Base-by-base conservation (phyloP, 1,284 basidiomycete species). In the Ceratobasidium sp. region DNA sequence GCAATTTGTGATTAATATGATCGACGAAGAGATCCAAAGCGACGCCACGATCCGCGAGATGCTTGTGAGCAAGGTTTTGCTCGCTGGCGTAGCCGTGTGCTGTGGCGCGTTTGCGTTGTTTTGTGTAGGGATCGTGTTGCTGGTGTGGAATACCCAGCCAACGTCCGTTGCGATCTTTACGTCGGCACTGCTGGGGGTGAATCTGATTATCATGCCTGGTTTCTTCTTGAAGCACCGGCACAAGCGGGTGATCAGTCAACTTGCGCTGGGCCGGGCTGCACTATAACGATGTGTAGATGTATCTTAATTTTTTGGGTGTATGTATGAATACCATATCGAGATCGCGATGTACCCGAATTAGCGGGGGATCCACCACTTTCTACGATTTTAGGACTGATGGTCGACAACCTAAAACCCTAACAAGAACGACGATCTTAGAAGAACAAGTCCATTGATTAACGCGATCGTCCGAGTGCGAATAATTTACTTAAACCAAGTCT, bases 221-320 rank as follows among this genome's bases (percentile, higher is more conserved):
- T 64, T 64, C 58, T 64, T 64, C 32, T 52, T 64, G 58, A 27
- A 64, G n/a, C 58, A 64, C n/a, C 58, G 58, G 1, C 58, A 64
- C 32, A 64, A 64, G 22, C 58, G 58, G 10, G 58, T 64, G 20
- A 64, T 64, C 25, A 64, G 58, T n/a, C 13, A 38, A 25, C 58
- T 64, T 15, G 29, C 43, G 20, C n/a, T 64, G 20, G 58, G 32
- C 45, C 27, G 58, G 31, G 58, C 58, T 49, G 58, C 58, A 1
- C 32, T 49, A 15, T 64, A 52, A 32, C 0, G 15, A 25, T 15
- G 7, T 22, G 45, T 22, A 17, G 13, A 22, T n/a, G 27, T 47
- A 31, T 42, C 32, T 55, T 20, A 31, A 15, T n/a, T n/a, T 10
- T 47, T n/a, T 38, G 2, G 43, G 38, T 57, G 15, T 43, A 8